Conservation (phyloP, 305 asterid species). For the Plantago rigida region DNA sequence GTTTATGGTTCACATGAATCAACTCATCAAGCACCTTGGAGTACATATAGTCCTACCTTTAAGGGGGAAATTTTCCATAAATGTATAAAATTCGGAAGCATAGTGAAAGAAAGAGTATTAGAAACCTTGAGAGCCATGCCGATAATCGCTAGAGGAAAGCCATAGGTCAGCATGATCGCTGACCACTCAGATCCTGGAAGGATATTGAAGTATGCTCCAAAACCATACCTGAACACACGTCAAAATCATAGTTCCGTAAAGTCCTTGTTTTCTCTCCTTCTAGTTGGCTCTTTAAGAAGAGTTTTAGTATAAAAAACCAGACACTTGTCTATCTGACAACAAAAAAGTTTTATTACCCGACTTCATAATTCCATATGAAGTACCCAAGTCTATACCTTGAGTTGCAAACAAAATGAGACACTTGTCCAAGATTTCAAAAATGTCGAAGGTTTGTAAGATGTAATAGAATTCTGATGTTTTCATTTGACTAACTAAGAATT, state of each 20-base stretch:
- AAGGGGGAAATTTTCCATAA: no score
- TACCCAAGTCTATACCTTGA: no score
- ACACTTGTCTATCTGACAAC: no score
- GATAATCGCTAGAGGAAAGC: slow-evolving; percentile 87
- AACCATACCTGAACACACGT: slow-evolving; percentile 58
- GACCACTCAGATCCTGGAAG: slow-evolving; percentile 99
- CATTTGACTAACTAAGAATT: no score
- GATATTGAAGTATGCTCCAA: slow-evolving; percentile 88
- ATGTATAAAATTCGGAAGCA: background rate
- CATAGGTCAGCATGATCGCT: slow-evolving; percentile 86
- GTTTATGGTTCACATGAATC: background rate
- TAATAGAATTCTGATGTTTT: no score
- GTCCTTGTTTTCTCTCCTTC: background rate
- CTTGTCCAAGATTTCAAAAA: no score
- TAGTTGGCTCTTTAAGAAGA: background rate
- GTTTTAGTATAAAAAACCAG: no score
- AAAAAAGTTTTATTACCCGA: no score
- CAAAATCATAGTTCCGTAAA: slow-evolving; percentile 5
- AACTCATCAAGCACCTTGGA: background rate
- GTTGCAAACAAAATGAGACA: no score
- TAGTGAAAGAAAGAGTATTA: slow-evolving; percentile 1
- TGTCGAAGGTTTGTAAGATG: no score
- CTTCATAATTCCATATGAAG: no score
- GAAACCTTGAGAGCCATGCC: slow-evolving; percentile 99
- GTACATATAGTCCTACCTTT: no score